Evolutionary conservation across 106 monocot genomes (phyloP).

Genomic region (Apostasia ramifera): DNA sequence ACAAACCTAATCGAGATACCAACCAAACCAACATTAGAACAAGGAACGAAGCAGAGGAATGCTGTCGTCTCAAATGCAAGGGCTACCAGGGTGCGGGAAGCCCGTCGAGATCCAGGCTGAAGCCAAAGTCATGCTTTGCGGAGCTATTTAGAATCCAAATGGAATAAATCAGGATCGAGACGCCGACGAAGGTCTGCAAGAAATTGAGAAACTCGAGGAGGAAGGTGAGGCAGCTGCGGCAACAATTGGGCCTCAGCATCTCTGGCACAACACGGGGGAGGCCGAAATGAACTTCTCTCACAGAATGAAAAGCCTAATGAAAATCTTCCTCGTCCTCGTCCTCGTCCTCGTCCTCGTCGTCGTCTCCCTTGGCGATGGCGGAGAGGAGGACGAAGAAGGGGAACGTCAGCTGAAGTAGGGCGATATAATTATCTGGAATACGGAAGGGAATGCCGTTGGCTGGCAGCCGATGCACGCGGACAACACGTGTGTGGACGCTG

Average conservation of each 20-base stretch:
- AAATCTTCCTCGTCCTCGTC: too few species aligned
- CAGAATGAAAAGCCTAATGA: too few species aligned
- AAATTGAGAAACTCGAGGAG: constrained; percentile 70
- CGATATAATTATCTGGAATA: too few species aligned
- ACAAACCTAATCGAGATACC: constrained; percentile 45
- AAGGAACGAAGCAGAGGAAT: neutral
- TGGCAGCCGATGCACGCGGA: too few species aligned
- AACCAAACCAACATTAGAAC: neutral
- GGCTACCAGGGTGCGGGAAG: constrained; percentile 68
- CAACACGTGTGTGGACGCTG: too few species aligned
- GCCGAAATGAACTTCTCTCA: too few species aligned
- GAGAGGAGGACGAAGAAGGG: too few species aligned
- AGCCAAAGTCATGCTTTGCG: constrained; percentile 6
- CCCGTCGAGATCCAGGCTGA: constrained; percentile 17
- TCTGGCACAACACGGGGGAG: neutral
- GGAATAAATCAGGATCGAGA: constrained; percentile 55
- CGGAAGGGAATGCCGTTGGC: too few species aligned
- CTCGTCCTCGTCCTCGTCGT: too few species aligned
- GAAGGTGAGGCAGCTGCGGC: constrained; percentile 32
- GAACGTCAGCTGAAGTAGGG: too few species aligned
- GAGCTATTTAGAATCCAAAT: constrained; percentile 55
- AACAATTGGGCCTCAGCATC: constrained; percentile 33
- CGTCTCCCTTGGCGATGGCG: too few species aligned
- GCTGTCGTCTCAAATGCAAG: neutral
- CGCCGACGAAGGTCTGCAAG: constrained; percentile 70